A percentile compares a stretch with the other conserved stretches of the same genome.
phyloP scores from a whole-genome alignment of 306 rosid genomes.

The Sphenostylis stenocarpa region DNA sequence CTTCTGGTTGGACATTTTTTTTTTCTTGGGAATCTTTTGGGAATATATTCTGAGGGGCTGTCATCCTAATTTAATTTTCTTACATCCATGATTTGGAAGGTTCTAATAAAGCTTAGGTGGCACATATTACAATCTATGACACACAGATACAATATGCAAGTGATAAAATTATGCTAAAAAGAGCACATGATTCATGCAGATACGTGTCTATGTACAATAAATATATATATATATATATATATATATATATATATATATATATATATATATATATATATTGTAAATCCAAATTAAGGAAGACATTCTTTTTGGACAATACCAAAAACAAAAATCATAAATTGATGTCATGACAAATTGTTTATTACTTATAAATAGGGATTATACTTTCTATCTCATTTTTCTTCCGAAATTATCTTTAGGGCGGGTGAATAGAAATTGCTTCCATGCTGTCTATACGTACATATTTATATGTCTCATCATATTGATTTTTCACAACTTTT shows the following conservation, averaged over 20 bases:
- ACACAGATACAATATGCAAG: too few relatives aligned
- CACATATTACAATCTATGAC: background rate
- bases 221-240: too few relatives aligned
- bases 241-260: too few relatives aligned
- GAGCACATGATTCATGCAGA: too few relatives aligned
- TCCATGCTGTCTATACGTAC: too few relatives aligned
- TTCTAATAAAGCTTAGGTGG: slow-evolving; percentile 2
- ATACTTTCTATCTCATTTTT: too few relatives aligned
- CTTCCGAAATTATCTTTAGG: background rate
- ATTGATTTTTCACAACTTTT: background rate
- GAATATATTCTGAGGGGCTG: background rate
- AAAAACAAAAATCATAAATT: background rate
- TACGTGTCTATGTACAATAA: too few relatives aligned
- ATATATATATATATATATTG: too few relatives aligned
- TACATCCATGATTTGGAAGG: background rate
- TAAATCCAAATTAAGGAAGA: too few relatives aligned
- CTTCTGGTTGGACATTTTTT: background rate
- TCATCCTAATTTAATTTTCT: background rate
- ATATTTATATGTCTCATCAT: too few relatives aligned
- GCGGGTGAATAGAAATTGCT: background rate
- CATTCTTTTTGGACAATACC: background rate
- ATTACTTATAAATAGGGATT: background rate
- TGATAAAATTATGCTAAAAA: too few relatives aligned
- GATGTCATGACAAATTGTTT: too few relatives aligned
- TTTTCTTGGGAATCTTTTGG: background rate